These are phyloP conservation scores for Phytopythium litorale DNA, from an alignment of 352 stramenopile species.

Conservation along the genomic window DNA sequence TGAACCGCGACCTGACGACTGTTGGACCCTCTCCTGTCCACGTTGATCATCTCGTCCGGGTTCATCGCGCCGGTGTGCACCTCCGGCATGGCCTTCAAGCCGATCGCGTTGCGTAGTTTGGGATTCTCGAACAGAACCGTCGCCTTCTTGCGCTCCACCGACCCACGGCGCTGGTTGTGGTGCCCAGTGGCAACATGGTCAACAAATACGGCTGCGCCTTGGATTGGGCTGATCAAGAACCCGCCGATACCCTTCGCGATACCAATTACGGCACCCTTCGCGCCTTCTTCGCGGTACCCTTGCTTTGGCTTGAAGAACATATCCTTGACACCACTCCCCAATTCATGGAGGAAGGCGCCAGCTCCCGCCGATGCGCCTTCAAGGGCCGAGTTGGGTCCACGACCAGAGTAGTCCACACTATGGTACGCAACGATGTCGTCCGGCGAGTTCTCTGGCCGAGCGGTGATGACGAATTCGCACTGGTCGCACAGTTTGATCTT, in stretches of 20 bases:
- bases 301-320: constrained; percentile 38
- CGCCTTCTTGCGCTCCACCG: constrained; percentile 28
- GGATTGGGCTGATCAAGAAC: constrained; percentile 35
- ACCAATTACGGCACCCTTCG: constrained; percentile 44
- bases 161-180: constrained; percentile 26
- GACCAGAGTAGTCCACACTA: constrained; percentile 46
- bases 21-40: constrained; percentile 13
- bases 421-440: constrained; percentile 49
- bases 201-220: constrained; percentile 42
- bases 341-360: constrained; percentile 43
- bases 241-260: constrained; percentile 36
- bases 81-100: constrained; percentile 13
- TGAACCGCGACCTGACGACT: constrained; percentile 21
- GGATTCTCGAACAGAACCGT: constrained; percentile 29
- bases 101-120: constrained; percentile 19
- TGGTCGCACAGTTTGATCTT: constrained; percentile 47
- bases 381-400: constrained; percentile 34
- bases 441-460: constrained; percentile 34
- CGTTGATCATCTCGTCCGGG: constrained; percentile 13
- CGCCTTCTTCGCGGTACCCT: constrained; percentile 43
- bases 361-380: constrained; percentile 36
- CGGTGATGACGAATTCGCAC: constrained; percentile 46
- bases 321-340: constrained; percentile 45
- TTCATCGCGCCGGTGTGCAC: constrained; percentile 16
- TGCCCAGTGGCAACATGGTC: constrained; percentile 43